These are phyloP conservation scores for Haplosporangium gracile DNA, from an alignment of 192 early-diverging fungal genomes.

Conservation along the genomic window DNA sequence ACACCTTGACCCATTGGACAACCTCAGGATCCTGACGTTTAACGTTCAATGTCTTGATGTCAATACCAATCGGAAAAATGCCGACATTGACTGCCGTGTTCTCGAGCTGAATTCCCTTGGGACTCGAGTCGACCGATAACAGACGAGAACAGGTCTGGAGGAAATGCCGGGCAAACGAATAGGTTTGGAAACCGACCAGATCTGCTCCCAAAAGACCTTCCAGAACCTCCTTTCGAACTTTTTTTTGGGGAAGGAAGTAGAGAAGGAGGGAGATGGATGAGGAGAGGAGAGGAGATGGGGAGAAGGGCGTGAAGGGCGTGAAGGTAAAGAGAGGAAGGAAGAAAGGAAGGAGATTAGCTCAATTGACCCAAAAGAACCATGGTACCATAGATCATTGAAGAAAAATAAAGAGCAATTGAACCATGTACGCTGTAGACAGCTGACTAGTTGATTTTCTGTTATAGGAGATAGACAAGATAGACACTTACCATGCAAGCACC, in stretches of 20 bases:
- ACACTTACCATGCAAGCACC: conserved; percentile 83
- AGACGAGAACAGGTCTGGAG: conserved; percentile 91
- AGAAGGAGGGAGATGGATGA: neutral
- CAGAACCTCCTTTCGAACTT: conserved; percentile 86
- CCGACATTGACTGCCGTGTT: conserved; percentile 86
- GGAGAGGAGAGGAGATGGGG: neutral
- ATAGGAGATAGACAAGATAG: neutral
- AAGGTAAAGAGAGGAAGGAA: neutral
- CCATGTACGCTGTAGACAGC: neutral
- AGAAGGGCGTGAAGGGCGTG: neutral
- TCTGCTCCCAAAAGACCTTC: conserved; percentile 91
- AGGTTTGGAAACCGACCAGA: conserved; percentile 95
- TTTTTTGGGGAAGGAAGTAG: neutral
- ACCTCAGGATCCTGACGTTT: conserved; percentile 81
- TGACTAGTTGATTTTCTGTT: neutral
- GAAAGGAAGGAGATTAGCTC: neutral
- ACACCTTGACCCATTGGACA: conserved; percentile 78
- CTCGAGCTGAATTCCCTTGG: conserved; percentile 85
- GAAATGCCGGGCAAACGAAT: conserved; percentile 94
- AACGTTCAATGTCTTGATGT: conserved; percentile 78
- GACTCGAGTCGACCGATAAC: conserved; percentile 88
- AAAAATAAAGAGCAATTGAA: conserved; percentile 8
- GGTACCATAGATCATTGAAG: neutral
- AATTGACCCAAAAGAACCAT: neutral
- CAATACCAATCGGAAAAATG: conserved; percentile 97